Conservation (phyloP, 1,284 basidiomycete species). For the Fomes fomentarius region DNA sequence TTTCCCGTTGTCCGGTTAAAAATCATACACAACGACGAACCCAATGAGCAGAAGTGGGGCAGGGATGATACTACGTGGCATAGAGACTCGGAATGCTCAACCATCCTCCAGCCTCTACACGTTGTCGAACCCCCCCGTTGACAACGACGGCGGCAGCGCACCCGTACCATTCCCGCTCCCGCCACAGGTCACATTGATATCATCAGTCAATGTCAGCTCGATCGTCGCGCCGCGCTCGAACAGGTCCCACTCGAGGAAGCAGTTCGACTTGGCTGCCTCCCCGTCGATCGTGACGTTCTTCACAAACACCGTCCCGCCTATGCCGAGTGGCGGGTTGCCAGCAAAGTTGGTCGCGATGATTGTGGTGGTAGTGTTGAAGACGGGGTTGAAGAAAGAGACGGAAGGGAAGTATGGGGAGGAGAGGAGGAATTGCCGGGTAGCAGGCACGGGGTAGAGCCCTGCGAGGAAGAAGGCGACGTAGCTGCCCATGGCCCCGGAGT, state of each 20-base stretch:
- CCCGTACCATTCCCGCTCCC: conserved; percentile 33
- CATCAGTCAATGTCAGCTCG: conserved; percentile 52
- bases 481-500: conserved; percentile 67
- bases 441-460: conserved; percentile 65
- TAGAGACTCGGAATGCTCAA: too few relatives aligned
- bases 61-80: too few relatives aligned
- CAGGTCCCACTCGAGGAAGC: conserved; percentile 66
- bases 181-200: conserved; percentile 56
- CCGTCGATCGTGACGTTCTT: conserved; percentile 62
- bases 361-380: conserved; percentile 57
- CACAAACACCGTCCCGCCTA: conserved; percentile 57
- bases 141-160: conserved; percentile 61
- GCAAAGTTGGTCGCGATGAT: conserved; percentile 53
- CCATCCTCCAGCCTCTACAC: neutral
- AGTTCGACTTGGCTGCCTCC: conserved; percentile 57
- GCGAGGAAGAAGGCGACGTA: conserved; percentile 63
- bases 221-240: conserved; percentile 54
- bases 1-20: too few relatives aligned
- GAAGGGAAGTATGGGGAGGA: conserved; percentile 65
- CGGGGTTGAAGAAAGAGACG: conserved; percentile 62
- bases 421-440: conserved; percentile 60
- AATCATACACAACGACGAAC: too few relatives aligned
- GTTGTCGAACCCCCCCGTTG: conserved; percentile 53
- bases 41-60: too few relatives aligned
- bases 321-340: conserved; percentile 54